Evolutionary conservation across 805 yeast species (phyloP), one percentile per base, ranked within the genome.

Genomic region (Yarrowia hollandica): DNA sequence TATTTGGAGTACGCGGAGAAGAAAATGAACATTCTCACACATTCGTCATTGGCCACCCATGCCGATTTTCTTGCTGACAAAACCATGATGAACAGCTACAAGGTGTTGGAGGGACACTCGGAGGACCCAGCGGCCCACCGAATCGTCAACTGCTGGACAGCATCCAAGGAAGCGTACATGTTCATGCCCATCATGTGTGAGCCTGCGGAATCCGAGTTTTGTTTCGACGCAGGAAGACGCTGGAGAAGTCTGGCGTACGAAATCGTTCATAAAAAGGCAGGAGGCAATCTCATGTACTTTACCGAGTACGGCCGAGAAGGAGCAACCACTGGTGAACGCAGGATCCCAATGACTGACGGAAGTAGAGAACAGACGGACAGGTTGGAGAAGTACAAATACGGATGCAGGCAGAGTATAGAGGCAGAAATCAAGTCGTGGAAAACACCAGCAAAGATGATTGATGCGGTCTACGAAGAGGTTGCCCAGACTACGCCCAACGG

Each of bases 181-280:
- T 22, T 14, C 30, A 38, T 22, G 19, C 44, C 44, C 12, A 38
- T 38, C 11, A n/a, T 22, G 18, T 38, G 44, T n/a, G 44, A 38
- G 14, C 44, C 44, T 1, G 18, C 18, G 12, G 12, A 7, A 1
- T 2, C 30, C 19, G 44, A 38, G 28, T 22, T 5, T 30, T 14
- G 28, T 5, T 38, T 22, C 9, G 30, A 38, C 12, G 44, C 44
- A 14, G 44, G 44, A 3, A 9, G 44, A n/a, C 15, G 44, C 4
- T 38, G 44, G 44, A 38, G 44, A 38, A 12, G 18, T 11, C 14
- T 38, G 18, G 44, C 44, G 6, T 38, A 38, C 18, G 44, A 38
- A 14, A n/a, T 23, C 12, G 22, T 38, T 12, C 8, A 28, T 12
- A 8, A 21, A 12, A n/a, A 38, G 16, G 28, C 28, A n/a, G 19